Percentiles rank a stretch among this genome's conserved stretches.
Conservation (phyloP, 495 filamentous ascomycete species). For the Lasiosphaeris hirsuta region DNA sequence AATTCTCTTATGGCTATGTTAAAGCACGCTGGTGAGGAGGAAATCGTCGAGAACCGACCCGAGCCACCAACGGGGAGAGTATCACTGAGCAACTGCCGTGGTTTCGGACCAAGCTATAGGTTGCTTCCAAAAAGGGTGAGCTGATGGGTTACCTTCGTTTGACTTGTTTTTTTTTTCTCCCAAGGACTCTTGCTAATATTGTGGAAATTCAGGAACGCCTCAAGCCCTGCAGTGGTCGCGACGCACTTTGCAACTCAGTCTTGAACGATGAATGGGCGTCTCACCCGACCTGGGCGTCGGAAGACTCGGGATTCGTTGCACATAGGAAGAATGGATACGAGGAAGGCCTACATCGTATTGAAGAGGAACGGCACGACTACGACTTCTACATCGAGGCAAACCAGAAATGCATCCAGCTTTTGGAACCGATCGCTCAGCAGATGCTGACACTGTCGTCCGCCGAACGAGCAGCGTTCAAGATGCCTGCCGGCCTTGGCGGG, state of each 20-base stretch:
- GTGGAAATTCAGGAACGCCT: conserved; percentile 58
- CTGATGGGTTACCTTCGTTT: conserved; percentile 1
- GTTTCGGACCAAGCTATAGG: conserved; percentile 90
- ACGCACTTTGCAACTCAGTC: conserved; percentile 85
- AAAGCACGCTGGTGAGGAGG: conserved; percentile 65
- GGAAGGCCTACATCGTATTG: conserved; percentile 89
- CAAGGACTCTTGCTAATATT: background rate
- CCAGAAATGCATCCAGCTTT: conserved; percentile 84
- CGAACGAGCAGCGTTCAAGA: conserved; percentile 68
- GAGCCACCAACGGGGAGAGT: conserved; percentile 70
- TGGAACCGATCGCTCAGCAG: conserved; percentile 89
- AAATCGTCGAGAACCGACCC: conserved; percentile 73
- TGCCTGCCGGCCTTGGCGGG: conserved; percentile 81
- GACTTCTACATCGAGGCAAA: conserved; percentile 97
- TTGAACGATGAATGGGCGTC: conserved; percentile 98
- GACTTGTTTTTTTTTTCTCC: background rate
- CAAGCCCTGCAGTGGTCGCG: conserved; percentile 85
- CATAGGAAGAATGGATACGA: conserved; percentile 95
- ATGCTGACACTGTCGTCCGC: conserved; percentile 69
- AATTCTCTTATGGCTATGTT: conserved; percentile 81
- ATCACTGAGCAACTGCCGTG: conserved; percentile 88
- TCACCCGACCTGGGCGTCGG: conserved; percentile 97
- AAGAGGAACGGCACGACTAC: conserved; percentile 98
- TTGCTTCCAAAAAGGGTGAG: conserved; percentile 76
- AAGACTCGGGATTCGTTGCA: conserved; percentile 96